Base-by-base conservation (phyloP, 371 early-diverging fungal species). In the Basidiobolus heterosporus region DNA sequence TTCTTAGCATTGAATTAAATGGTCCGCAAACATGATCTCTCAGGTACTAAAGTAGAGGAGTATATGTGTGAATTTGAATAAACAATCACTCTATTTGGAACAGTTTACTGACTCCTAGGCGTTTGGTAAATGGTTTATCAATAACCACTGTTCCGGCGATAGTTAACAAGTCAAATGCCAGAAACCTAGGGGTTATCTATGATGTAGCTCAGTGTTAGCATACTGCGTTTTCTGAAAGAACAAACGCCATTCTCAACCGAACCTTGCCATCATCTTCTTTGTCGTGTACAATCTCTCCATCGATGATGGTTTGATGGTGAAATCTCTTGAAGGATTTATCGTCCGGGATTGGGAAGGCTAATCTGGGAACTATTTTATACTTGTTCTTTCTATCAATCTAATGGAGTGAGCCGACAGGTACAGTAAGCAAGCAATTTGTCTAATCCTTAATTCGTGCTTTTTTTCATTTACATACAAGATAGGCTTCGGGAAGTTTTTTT, bases 261-360 rank as follows among this genome's bases (percentile, higher is more conserved):
- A 30, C 73, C 42, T 53, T 53, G 39, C 82, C 83, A 54, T 85
- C 74, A 0, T 57, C 55, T 45, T 80, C 74, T 13, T 49, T 55
- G 55, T 88, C 90, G 5, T 78, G 48, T 6, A 91, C 85, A n/a
- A 94, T 67, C 59, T 94, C 95, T 2, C 91, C 92, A 51, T 94
- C 93, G 18, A 95, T 67, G 39, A 95, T 67, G 1, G 94, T 93
- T 20, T 77, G 70, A 38, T 74, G 54, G 46, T 85, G 85, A 49
- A 72, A 68, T 36, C 57, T 57, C 39, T 58, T 49, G 47, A 60
- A 66, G 3, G 50, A 54, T 13, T 56, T 53, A 49, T 66, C 67
- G 23, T 56, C 50, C 7, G 80, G 74, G 17, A 62, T 56, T 3
- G 90, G 89, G 42, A 92, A 83, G n/a, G 61, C 49, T 39, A 88